Conservation (phyloP, 2,329 filamentous ascomycete genomes). For the Fonsecaea erecta region DNA sequence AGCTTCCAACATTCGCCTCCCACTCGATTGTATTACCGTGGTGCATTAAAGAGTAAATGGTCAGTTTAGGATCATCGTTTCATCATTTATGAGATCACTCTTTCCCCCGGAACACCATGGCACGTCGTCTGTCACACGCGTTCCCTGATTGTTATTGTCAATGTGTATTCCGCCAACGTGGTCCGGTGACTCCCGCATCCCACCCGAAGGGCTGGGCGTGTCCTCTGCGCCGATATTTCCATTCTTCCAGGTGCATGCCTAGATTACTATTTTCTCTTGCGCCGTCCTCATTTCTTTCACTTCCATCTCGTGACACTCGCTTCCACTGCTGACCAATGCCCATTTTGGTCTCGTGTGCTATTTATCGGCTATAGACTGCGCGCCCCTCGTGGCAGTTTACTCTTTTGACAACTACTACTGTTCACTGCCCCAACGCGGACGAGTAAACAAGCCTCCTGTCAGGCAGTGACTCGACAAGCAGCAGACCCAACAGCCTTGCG, state of each 20-base stretch:
- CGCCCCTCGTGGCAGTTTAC: constrained; percentile 1
- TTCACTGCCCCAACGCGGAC: background rate
- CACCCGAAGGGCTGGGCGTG: constrained; percentile 4
- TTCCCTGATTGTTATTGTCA: background rate
- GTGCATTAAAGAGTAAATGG: background rate
- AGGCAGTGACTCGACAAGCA: background rate
- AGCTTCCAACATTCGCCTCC: background rate
- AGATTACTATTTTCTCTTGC: constrained; percentile 26
- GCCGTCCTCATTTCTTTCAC: constrained; percentile 5
- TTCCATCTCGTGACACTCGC: constrained; percentile 21
- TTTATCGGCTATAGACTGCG: constrained; percentile 13
- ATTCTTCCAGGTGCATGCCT: constrained; percentile 7
- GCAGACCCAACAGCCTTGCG: background rate
- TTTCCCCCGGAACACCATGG: background rate
- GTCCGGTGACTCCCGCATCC: constrained; percentile 8
- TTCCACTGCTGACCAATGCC: constrained; percentile 23
- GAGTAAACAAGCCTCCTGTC: background rate
- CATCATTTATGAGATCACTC: constrained; percentile 1
- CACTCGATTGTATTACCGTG: background rate
- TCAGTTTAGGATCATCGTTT: background rate
- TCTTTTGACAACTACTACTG: background rate
- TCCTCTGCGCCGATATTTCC: constrained; percentile 15
- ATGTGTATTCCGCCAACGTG: background rate
- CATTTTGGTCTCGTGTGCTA: constrained; percentile 2
- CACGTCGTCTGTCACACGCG: background rate